Base-by-base conservation (phyloP, 2,329 filamentous ascomycete species). In the Aspergillus spinulosporus region DNA sequence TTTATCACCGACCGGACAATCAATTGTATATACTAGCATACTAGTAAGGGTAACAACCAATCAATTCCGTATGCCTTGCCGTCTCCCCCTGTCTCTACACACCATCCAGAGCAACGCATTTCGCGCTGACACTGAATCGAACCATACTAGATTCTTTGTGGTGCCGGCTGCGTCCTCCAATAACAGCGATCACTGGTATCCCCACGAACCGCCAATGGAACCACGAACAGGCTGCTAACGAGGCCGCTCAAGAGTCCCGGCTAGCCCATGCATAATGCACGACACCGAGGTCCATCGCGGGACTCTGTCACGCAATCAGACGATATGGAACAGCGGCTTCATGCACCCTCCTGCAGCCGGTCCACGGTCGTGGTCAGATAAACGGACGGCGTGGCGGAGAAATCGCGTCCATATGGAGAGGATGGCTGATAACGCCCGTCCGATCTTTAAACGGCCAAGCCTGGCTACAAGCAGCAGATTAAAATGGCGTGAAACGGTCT, bases 211-310 rank as follows among this genome's bases (percentile, higher is more conserved):
- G 32, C n/a, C 40, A 48, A 32, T 44, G 53, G 53, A 55, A 31
- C 53, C 47, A 55, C 53, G 53, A 55, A 42, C 40, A 21, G 31
- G 15, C 48, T 49, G 28, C n/a, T 21, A 42, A 21, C n/a, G 50
- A 56, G 47, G 39, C 42, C 5, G 28, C 42, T 5, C 2, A 6
- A 21, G 39, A 42, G 39, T 39, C 40, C 42, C 44, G 32, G 42
- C 28, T 57, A 42, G 14, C 39, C 39, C 29, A 61, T 61, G 60
- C 62, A 61, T 54, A 21, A 37, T 37, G 34, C 34, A 37, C 34
- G 34, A 37, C 34, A 37, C 34, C 34, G n/a, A 11, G 34, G n/a
- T 37, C 34, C 34, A 11, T 37, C 11, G 34, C 36, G 29, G 31
- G 46, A 32, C 21, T 21, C 21, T 21, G 21, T 21, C 21, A 21